Evolutionary conservation across 2,329 filamentous ascomycete species (phyloP).

Genomic region (Esteya vermicola): DNA sequence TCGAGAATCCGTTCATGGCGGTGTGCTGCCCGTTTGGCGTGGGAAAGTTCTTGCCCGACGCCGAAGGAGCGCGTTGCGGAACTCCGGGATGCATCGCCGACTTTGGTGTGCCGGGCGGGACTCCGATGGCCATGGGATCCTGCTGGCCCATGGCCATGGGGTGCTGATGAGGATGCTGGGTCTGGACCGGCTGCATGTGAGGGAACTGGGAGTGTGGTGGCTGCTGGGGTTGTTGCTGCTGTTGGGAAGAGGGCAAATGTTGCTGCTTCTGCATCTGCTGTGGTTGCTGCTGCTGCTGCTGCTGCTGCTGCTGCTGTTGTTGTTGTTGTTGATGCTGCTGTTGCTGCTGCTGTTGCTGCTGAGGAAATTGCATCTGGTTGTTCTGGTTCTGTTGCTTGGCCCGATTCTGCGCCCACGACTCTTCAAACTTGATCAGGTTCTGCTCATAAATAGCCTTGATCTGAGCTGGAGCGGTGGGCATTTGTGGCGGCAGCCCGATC

Average conservation of each 20-base stretch:
- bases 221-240: constrained; percentile 3
- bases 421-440: constrained; percentile 66
- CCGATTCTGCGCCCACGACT: constrained; percentile 43
- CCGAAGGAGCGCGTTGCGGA: no score
- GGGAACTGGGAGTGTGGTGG: background rate
- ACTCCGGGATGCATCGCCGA: constrained; percentile 25
- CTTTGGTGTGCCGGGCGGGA: constrained; percentile 28
- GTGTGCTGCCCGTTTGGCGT: constrained; percentile 31
- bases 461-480: constrained; percentile 53
- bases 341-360: constrained; percentile 6
- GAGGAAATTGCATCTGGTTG: constrained; percentile 17
- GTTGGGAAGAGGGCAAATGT: constrained; percentile 7
- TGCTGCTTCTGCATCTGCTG: constrained; percentile 1
- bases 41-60: no score
- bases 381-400: constrained; percentile 40
- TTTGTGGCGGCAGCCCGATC: constrained; percentile 48
- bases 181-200: background rate
- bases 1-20: constrained; percentile 34
- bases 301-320: constrained; percentile 23
- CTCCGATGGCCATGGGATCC: constrained; percentile 12
- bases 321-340: constrained; percentile 18
- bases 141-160: background rate
- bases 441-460: constrained; percentile 61
- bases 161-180: background rate
- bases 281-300: constrained; percentile 19